Evolutionary conservation across 805 yeast species (phyloP).

Genomic region (Diddensiella transvaalensis): DNA sequence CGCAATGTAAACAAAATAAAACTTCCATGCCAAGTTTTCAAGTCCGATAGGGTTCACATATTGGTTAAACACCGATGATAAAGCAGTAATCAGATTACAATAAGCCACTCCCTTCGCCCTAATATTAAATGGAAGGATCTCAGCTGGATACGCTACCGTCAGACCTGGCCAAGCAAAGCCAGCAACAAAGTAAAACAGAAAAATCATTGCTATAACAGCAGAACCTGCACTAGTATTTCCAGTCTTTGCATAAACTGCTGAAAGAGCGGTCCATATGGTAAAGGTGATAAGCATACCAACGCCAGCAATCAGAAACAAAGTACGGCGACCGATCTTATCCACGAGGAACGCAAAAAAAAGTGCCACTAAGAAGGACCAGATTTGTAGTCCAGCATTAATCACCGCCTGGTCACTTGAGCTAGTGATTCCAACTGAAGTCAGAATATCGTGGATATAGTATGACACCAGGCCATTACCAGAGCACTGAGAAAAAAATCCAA

Average conservation of each 20-base stretch:
- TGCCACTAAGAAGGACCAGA: slow-evolving; percentile 12
- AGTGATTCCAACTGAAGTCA: slow-evolving; percentile 52
- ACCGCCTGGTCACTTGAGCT: slow-evolving; percentile 16
- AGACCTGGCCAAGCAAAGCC: slow-evolving; percentile 91
- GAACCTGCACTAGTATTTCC: slow-evolving; percentile 1
- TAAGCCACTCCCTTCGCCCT: slow-evolving; percentile 79
- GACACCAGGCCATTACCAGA: slow-evolving; percentile 22
- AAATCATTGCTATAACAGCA: slow-evolving; percentile 42
- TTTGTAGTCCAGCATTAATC: slow-evolving; percentile 16
- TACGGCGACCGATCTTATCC: slow-evolving; percentile 15
- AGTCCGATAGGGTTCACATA: slow-evolving; percentile 40
- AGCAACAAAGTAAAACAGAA: slow-evolving; percentile 72
- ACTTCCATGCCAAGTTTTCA: slow-evolving; percentile 41
- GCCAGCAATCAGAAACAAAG: slow-evolving; percentile 12
- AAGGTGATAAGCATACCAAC: slow-evolving; percentile 15
- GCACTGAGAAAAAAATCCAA: slow-evolving; percentile 11
- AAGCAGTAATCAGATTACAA: not conserved
- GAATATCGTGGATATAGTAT: slow-evolving; percentile 49
- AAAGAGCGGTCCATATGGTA: slow-evolving; percentile 8
- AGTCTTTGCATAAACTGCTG: not conserved
- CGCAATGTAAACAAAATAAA: slow-evolving; percentile 37
- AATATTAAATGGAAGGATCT: slow-evolving; percentile 74
- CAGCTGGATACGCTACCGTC: slow-evolving; percentile 81
- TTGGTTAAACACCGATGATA: slow-evolving; percentile 23
- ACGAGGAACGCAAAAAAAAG: slow-evolving; percentile 15